Conservation (phyloP, 768 basidiomycete genomes). For the Dioszegia crocea region DNA sequence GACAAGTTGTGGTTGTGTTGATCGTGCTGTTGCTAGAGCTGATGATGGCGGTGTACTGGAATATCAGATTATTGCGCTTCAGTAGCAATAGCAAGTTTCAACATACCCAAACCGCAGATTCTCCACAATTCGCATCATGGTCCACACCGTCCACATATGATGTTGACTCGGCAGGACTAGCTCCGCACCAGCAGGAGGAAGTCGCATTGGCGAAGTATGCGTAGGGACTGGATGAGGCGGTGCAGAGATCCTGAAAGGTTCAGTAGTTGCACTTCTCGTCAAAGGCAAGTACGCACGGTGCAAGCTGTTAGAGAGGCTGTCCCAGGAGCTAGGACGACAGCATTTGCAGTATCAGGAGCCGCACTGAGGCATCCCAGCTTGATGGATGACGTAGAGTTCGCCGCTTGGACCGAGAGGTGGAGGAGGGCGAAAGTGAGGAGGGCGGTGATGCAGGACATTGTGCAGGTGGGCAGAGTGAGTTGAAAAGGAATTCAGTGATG, state of each 20-base stretch:
- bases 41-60: background rate
- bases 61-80: background rate
- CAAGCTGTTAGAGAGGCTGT: background rate
- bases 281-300: background rate
- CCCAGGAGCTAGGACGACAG: background rate
- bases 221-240: background rate
- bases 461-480: background rate
- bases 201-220: background rate
- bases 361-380: constrained; percentile 7
- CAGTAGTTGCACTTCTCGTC: background rate
- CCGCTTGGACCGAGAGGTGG: background rate
- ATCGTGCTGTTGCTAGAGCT: background rate
- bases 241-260: background rate
- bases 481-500: no score
- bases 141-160: background rate
- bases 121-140: constrained; percentile 1
- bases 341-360: background rate
- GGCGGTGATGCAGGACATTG: constrained; percentile 1
- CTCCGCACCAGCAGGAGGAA: background rate
- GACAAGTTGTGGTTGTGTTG: background rate
- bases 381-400: background rate
- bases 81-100: background rate
- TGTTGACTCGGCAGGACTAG: background rate
- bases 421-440: constrained; percentile 4
- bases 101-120: background rate